These are phyloP conservation scores for Suillus brevipes DNA, from an alignment of 768 basidiomycete genomes.

Conservation along the genomic window DNA sequence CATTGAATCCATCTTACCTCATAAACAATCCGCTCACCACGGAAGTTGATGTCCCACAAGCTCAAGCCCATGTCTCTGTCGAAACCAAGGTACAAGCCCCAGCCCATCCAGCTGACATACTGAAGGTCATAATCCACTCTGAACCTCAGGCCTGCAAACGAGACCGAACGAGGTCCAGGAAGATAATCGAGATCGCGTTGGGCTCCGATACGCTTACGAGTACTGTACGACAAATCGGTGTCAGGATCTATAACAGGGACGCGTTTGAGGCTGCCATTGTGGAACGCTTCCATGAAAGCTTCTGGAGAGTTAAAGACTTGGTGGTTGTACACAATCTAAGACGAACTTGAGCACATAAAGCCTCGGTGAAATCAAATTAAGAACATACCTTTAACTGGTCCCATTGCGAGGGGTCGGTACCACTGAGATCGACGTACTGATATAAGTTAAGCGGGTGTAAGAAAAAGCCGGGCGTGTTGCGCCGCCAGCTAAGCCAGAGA, in stretches of 20 bases:
- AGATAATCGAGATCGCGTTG: constrained; percentile 60
- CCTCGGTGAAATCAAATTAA: neutral
- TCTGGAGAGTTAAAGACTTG: constrained; percentile 51
- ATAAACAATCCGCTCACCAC: constrained; percentile 60
- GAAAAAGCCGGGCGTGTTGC: constrained; percentile 50
- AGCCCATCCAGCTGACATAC: constrained; percentile 71
- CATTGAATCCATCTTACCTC: constrained; percentile 36
- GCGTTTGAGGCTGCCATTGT: constrained; percentile 51
- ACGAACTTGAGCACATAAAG: constrained; percentile 1
- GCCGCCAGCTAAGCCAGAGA: constrained; percentile 51
- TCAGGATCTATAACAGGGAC: constrained; percentile 33
- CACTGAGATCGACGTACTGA: constrained; percentile 56
- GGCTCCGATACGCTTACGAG: constrained; percentile 41
- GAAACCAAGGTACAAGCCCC: constrained; percentile 61
- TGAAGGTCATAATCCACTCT: constrained; percentile 51
- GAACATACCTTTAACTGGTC: constrained; percentile 47
- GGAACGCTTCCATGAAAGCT: constrained; percentile 54
- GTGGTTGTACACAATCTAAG: constrained; percentile 57
- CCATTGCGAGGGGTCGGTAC: constrained; percentile 53
- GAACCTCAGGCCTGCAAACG: constrained; percentile 60
- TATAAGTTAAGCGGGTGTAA: constrained; percentile 58
- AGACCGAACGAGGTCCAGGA: constrained; percentile 63
- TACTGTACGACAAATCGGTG: constrained; percentile 44
- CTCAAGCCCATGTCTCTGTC: constrained; percentile 67
- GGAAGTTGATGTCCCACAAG: constrained; percentile 60